Percentiles rank a stretch among this genome's conserved stretches.
phyloP scores from a whole-genome alignment of 805 yeast species.

The Alloascoidea hylecoeti region DNA sequence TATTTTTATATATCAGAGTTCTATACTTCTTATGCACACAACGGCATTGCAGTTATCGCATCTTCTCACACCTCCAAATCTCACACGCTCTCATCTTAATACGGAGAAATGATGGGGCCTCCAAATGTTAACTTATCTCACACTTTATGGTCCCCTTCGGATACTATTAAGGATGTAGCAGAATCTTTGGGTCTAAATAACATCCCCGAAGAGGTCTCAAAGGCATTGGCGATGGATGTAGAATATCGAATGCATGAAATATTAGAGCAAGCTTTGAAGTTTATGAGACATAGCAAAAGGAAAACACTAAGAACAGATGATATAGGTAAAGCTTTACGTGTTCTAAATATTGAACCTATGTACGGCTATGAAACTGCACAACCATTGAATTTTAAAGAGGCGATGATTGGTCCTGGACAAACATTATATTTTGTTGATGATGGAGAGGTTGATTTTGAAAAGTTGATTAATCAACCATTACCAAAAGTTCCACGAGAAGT shows the following conservation, averaged over 20 bases:
- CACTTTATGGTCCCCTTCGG: slow-evolving; percentile 94
- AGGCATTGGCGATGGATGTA: slow-evolving; percentile 96
- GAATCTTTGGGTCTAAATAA: slow-evolving; percentile 71
- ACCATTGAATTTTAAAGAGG: slow-evolving; percentile 72
- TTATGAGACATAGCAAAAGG: slow-evolving; percentile 89
- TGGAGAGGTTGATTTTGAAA: slow-evolving; percentile 86
- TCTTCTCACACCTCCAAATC: not conserved
- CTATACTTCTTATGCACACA: not conserved
- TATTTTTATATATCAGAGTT: not conserved
- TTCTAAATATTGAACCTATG: slow-evolving; percentile 86
- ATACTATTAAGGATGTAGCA: slow-evolving; percentile 93
- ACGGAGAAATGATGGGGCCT: slow-evolving; percentile 29
- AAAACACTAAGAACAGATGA: slow-evolving; percentile 71
- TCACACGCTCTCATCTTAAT: slow-evolving; percentile 39
- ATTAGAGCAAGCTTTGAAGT: slow-evolving; percentile 88
- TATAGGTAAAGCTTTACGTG: slow-evolving; percentile 66
- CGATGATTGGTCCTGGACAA: slow-evolving; percentile 83
- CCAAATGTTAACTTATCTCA: slow-evolving; percentile 37
- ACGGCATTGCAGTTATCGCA: not conserved
- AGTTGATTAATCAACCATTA: slow-evolving; percentile 80
- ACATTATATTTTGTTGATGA: slow-evolving; percentile 88
- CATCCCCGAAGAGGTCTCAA: slow-evolving; percentile 84
- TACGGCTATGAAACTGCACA: slow-evolving; percentile 28
- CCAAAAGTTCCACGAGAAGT: slow-evolving; percentile 92
- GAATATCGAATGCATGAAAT: slow-evolving; percentile 94